phyloP scores from a whole-genome alignment of 2,329 filamentous ascomycete genomes.

The Mollisiaceae sp. region DNA sequence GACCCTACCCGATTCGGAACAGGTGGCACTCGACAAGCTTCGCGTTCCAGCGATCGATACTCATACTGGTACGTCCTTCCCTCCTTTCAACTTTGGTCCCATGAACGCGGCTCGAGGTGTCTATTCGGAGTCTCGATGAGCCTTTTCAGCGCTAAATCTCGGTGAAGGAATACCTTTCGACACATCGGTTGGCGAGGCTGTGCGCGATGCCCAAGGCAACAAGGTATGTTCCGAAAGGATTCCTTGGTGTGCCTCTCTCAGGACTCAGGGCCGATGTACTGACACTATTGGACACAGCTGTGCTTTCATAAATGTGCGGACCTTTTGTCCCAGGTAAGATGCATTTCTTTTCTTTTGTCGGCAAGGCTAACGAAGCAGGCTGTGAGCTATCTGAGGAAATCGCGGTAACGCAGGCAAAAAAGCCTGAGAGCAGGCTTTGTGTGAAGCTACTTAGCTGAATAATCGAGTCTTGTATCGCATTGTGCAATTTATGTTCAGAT shows the following conservation, averaged over 20 bases:
- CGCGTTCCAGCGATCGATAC: constrained; percentile 26
- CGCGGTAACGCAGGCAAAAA: constrained; percentile 10
- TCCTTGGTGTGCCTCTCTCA: not conserved
- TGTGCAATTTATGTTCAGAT: not conserved
- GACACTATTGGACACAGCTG: not conserved
- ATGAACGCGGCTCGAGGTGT: not conserved
- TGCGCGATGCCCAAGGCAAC: constrained; percentile 25
- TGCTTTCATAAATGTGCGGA: constrained; percentile 26
- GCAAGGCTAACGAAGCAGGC: constrained; percentile 12
- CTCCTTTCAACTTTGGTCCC: not conserved
- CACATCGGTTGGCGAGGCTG: constrained; percentile 24
- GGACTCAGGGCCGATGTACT: not conserved
- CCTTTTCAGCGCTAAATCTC: not conserved
- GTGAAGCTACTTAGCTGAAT: not conserved
- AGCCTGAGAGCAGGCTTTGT: constrained; percentile 1
- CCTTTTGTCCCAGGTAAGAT: constrained; percentile 13
- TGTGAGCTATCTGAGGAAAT: constrained; percentile 18
- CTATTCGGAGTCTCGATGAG: not conserved
- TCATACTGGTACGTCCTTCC: constrained; percentile 18
- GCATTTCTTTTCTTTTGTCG: not conserved
- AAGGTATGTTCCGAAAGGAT: constrained; percentile 12
- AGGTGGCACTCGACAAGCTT: constrained; percentile 23
- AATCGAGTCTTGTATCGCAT: not conserved
- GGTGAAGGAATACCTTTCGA: constrained; percentile 20
- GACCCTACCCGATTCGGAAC: constrained; percentile 24